Base-by-base conservation (phyloP, 371 early-diverging fungal species). In the Cokeromyces recurvatus region DNA sequence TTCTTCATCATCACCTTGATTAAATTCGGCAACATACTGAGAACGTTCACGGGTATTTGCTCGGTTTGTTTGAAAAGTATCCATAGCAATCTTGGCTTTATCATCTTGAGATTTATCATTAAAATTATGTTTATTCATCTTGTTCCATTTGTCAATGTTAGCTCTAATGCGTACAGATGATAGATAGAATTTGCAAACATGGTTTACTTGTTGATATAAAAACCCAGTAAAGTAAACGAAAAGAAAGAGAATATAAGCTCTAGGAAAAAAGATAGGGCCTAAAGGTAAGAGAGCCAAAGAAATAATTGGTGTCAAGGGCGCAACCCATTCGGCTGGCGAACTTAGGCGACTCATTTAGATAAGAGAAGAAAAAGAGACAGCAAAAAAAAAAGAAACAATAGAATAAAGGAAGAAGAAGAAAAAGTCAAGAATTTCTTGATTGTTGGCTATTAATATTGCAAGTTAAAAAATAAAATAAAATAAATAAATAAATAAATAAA, bases 271-370 rank as follows among this genome's bases (percentile, higher is more conserved):
- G 12, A 74, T n/a, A 11, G 74, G 74, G 0, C 74, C 74, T 20
- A 68, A 38, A 23, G 70, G 70, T 15, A 74, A 48, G 6, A 74
- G 42, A 10, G 59, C 55, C 46, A 74, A 35, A 16, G 70, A 64
- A n/a, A 59, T 41, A 12, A 74, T 49, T 8, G 74, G 66, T 20
- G 65, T 64, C 39, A 69, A 38, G 25, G 74, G 74, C 20, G 74
- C 74, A 31, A 74, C 74, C 74, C 69, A 65, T 52, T 74, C 74
- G 47, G 64, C 59, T n/a, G 70, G 70, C 31, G 65, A 63, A 32
- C 43, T 40, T 46, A 71, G 35, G 9, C 55, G 55, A 38, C 47
- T 43, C 60, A 11, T 29, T 29, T 29, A 29, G 29, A 29, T 39
- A 19, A 35, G 29, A 40, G 34, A 34, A 31, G 14, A 32, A 17